Base-by-base conservation (phyloP, 495 filamentous ascomycete species). In the Pyrenopolyporus hunteri region DNA sequence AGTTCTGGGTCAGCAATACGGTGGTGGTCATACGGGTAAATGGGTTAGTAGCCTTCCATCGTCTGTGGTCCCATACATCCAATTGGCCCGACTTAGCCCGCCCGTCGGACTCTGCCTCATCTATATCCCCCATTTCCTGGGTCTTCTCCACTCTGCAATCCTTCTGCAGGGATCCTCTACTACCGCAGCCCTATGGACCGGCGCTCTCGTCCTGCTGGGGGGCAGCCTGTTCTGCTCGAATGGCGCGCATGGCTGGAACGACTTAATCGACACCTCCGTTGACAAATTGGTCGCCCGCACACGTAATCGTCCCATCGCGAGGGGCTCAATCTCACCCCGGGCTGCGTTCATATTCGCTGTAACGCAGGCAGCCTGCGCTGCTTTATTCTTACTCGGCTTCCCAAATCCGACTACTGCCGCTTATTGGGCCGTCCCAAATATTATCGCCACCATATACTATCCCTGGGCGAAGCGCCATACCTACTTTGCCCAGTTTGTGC, bases 391-490 rank as follows among this genome's bases (percentile, higher is more conserved):
- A 6, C 29, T 55, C 11, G 31, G 33, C 22, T 40, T 67, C 32
- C 53, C 56, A 2, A 16, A 25, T n/a, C 4, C 13, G 20, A 28
- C 19, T 6, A 26, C 63, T 33, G 52, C 11, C 50, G 33, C 42
- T 22, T 44, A 4, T 46, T 59, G 45, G 33, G 62, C 67, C 3
- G 10, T 69, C 2, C 64, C 72, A 6, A 64, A 54, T 36, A 63
- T 74, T 20, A 6, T 65, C 5, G 63, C 61, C 0, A 70, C 66
- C 6, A 40, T 57, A 0, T 70, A 70, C 53, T 76, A 78, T 61
- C 74, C 76, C 1, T 74, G 44, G n/a, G 68, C 68, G 9, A 78
- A 76, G 55, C 69, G 72, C 1, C 70, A 74, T 58, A 75, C 69
- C 5, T 32, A 74, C 44, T 67, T 70, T 37, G 53, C 72, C 5